Evolutionary conservation across 352 stramenopile species (phyloP).

Genomic region (Globisporangium rhizosaccharum): DNA sequence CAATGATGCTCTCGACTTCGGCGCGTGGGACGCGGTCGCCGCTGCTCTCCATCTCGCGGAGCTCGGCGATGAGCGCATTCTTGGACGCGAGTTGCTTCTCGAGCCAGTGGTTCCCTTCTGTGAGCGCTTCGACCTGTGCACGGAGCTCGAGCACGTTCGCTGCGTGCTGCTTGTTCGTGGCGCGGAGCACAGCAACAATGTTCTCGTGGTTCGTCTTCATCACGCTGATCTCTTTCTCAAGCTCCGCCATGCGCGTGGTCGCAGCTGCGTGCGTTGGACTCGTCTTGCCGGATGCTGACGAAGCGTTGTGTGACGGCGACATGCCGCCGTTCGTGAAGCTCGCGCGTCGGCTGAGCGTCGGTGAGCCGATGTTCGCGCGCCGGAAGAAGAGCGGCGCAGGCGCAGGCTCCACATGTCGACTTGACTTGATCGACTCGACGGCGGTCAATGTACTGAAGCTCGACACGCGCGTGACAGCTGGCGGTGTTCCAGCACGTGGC

Average conservation of each 20-base stretch:
- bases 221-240: conserved; percentile 55
- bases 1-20: conserved; percentile 40
- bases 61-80: conserved; percentile 42
- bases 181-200: conserved; percentile 54
- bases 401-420: conserved; percentile 4
- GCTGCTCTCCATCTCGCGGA: conserved; percentile 36
- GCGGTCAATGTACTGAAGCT: conserved; percentile 8
- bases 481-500: background rate
- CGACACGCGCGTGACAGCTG: background rate
- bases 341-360: conserved; percentile 26
- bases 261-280: conserved; percentile 3
- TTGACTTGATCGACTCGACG: conserved; percentile 30
- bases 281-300: background rate
- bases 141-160: conserved; percentile 60
- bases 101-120: conserved; percentile 52
- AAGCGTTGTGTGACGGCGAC: background rate
- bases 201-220: conserved; percentile 70
- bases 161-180: conserved; percentile 66
- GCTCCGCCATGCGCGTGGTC: conserved; percentile 34
- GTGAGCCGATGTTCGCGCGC: conserved; percentile 26
- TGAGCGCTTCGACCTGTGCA: conserved; percentile 52
- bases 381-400: conserved; percentile 33
- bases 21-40: conserved; percentile 23
- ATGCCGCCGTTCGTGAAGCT: conserved; percentile 15
- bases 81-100: conserved; percentile 58